Base-by-base conservation (phyloP, 2,329 filamentous ascomycete species). In the Ilyonectria destructans region DNA sequence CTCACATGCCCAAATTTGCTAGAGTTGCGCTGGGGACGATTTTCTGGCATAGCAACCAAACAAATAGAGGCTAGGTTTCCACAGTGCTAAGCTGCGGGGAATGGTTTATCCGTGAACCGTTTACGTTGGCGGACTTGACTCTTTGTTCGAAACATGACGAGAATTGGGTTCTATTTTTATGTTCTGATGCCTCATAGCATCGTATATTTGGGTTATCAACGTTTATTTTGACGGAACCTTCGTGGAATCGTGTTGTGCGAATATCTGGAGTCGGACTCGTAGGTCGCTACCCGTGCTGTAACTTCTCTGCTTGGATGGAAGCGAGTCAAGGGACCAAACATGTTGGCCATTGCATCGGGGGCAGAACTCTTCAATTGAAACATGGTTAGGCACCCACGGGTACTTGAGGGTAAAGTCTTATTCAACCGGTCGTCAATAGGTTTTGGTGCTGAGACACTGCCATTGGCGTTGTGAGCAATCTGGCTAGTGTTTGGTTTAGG, bases 21-120 rank as follows among this genome's bases (percentile, higher is more conserved):
- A 49, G 29, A 35, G 54, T 65, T 40, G 49, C 56, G 54, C 58
- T 57, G 19, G 43, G 31, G 19, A 37, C n/a, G 56, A 58, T 51
- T 69, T 55, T 58, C 52, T 64, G 49, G 46, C 62, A 60, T 37
- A 65, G 58, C 62, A 67, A 67, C 59, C 59, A 67, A 62, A 43
- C 54, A 55, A 58, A 46, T 33, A 15, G 31, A 57, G 45, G 40
- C 54, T 37, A 51, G 21, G 33, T 19, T 54, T 46, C 62, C 29
- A 31, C 43, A 31, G 29, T 19, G 58, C 13, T 17, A 29, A n/a
- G 33, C 33, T 58, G 33, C 26, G 64, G 54, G 46, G 12, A 48
- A 46, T 40, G 37, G 55, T 26, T 62, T 67, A 52, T 65, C 62
- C 62, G 62, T 35, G 23, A 21, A 10, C 45, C 56, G 56, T n/a